Percentiles rank a stretch among this genome's conserved stretches.
These are phyloP conservation scores for Botrytis pseudocinerea DNA, from an alignment of 2,329 filamentous ascomycete genomes.

Conservation along the genomic window DNA sequence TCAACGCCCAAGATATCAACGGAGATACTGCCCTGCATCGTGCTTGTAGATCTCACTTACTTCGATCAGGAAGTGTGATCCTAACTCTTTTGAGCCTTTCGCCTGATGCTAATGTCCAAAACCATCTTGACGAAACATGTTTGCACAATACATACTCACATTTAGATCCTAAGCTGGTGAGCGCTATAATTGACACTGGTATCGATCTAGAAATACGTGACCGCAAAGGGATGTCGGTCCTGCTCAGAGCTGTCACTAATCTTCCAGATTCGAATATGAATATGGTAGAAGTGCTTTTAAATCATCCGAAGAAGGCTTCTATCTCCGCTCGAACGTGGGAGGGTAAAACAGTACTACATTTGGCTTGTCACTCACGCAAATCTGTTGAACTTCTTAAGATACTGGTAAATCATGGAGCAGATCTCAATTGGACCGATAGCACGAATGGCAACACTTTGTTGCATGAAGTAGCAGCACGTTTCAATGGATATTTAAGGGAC, in stretches of 20 bases:
- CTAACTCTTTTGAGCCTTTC: background rate
- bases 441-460: constrained; percentile 23
- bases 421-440: constrained; percentile 19
- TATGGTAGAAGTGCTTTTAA: background rate
- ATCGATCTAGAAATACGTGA: constrained; percentile 1
- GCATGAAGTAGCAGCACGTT: constrained; percentile 9
- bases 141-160: background rate
- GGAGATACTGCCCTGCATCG: constrained; percentile 26
- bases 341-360: constrained; percentile 23
- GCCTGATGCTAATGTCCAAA: constrained; percentile 10
- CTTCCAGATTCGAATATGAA: too few relatives aligned
- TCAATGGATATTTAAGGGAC: background rate
- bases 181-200: constrained; percentile 1
- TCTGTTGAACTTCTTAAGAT: constrained; percentile 11
- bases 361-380: background rate
- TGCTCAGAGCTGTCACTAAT: background rate
- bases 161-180: background rate
- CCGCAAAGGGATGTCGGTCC: background rate
- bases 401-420: constrained; percentile 22
- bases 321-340: constrained; percentile 1
- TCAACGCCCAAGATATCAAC: constrained; percentile 21
- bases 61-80: fast-evolving
- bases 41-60: background rate
- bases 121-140: constrained; percentile 1
- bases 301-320: background rate